Evolutionary conservation across 345 rosid species (phyloP).

Genomic region (Gossypium rotundifolium): DNA sequence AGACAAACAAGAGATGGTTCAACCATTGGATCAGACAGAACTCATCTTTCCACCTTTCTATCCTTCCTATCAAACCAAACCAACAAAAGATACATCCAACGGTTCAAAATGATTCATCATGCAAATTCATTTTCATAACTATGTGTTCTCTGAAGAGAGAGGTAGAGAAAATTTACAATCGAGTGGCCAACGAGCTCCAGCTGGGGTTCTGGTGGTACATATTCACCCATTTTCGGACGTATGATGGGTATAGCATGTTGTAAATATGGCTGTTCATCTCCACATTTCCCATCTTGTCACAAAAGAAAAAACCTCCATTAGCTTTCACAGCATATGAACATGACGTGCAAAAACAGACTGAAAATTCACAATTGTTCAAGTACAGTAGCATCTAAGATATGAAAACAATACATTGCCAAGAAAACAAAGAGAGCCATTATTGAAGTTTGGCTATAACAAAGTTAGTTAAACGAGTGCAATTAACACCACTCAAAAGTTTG

Average conservation of each 20-base stretch:
- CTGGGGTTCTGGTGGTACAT: constrained; percentile 20
- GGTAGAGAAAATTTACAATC: constrained; percentile 24
- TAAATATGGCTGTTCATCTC: constrained; percentile 19
- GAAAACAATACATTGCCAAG: background rate
- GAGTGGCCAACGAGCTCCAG: constrained; percentile 30
- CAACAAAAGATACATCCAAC: background rate
- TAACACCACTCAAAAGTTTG: background rate
- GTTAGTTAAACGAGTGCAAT: background rate
- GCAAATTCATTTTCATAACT: background rate
- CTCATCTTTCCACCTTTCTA: background rate
- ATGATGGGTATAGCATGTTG: constrained; percentile 15
- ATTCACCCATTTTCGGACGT: constrained; percentile 20
- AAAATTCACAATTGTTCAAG: background rate
- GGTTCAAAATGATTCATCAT: background rate
- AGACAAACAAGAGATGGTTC: background rate
- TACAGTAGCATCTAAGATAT: background rate
- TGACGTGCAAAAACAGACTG: background rate
- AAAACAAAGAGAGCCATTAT: background rate
- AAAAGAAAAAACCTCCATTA: constrained; percentile 10
- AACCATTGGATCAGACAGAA: background rate
- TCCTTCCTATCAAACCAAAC: background rate
- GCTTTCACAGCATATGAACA: background rate
- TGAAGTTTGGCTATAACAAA: background rate
- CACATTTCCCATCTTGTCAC: constrained; percentile 20
- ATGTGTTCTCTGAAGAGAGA: background rate